phyloP scores from a whole-genome alignment of 1,284 basidiomycete genomes.

The Phellinidium pouzarii region DNA sequence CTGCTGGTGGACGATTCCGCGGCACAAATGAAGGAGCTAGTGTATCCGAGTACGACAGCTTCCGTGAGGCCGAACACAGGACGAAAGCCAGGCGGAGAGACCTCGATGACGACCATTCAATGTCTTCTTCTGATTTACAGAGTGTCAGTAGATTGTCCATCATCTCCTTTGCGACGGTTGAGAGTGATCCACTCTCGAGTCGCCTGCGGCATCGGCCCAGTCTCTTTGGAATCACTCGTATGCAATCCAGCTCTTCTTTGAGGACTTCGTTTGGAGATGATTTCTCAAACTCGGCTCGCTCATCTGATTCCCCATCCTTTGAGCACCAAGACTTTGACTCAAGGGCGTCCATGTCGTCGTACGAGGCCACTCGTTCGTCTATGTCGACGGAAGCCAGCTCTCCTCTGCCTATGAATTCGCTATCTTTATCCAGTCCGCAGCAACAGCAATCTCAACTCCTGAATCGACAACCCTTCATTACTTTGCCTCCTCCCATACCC shows the following conservation, averaged over 20 bases:
- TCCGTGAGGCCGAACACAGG: slow-evolving; percentile 50
- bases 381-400: slow-evolving; percentile 60
- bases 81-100: slow-evolving; percentile 77
- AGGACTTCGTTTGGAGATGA: slow-evolving; percentile 63
- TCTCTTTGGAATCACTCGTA: slow-evolving; percentile 58
- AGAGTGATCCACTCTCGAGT: slow-evolving; percentile 77
- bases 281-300: slow-evolving; percentile 65
- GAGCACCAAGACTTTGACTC: slow-evolving; percentile 77
- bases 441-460: slow-evolving; percentile 23
- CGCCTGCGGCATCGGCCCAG: slow-evolving; percentile 55
- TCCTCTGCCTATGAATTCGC: slow-evolving; percentile 63
- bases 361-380: slow-evolving; percentile 43
- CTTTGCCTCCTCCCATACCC: slow-evolving; percentile 38
- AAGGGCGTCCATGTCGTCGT: slow-evolving; percentile 52
- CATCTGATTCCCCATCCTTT: slow-evolving; percentile 76
- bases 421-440: slow-evolving; percentile 52
- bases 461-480: slow-evolving; percentile 27
- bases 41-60: slow-evolving; percentile 30
- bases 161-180: slow-evolving; percentile 72
- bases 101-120: slow-evolving; percentile 84
- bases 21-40: slow-evolving; percentile 14
- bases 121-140: slow-evolving; percentile 79
- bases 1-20: slow-evolving; percentile 51
- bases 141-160: slow-evolving; percentile 64
- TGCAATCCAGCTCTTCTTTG: slow-evolving; percentile 70